Evolutionary conservation across 78 protist genomes (phyloP), one percentile per base, ranked within the genome.

Genomic region (Creolimax fragrantissima): DNA sequence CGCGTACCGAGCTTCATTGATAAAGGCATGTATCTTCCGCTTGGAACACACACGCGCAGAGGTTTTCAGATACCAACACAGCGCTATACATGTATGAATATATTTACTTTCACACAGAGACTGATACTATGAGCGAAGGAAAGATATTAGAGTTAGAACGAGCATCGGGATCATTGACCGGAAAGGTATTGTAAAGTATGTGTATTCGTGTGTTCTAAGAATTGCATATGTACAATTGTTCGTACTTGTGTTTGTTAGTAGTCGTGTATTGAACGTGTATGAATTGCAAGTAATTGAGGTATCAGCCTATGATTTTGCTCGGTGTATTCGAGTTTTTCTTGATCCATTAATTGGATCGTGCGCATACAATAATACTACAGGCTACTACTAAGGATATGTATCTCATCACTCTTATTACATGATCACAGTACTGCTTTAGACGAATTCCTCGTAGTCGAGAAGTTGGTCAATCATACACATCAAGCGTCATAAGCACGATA

Each of bases 401-500:
- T 24, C 74, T 32, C 74, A 17, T 1, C 39, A 58, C 11, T 58
- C 24, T 1, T 58, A 58, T 58, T 1, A 58, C 74, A 17, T 58
- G 2, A n/a, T 83, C 86, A 24, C 86, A 88, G 90, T 88, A 17
- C 66, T 32, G 37, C 37, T 45, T 88, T 36, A 0, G 47, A 74
- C 5, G 90, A 6, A 88, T 88, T 11, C 90, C 90, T 35, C 47
- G 90, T 5, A 88, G 90, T 32, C 11, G 90, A n/a, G 90, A 88
- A 32, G 90, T 88, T 5, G 90, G 90, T 17, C 90, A 88, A 11
- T 88, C 90, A 5, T 88, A 45, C 43, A 41, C 35, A 41, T n/a
- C 90, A 35, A 35, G 45, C 35, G 67, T 88, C 37, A n/a, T 88
- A 17, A 88, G 81, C 7, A 88, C 90, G 5, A 35, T 88, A 36